These are phyloP conservation scores for Trichomonascaceae sp. DNA, from an alignment of 1,139 yeast species.

Conservation along the genomic window DNA sequence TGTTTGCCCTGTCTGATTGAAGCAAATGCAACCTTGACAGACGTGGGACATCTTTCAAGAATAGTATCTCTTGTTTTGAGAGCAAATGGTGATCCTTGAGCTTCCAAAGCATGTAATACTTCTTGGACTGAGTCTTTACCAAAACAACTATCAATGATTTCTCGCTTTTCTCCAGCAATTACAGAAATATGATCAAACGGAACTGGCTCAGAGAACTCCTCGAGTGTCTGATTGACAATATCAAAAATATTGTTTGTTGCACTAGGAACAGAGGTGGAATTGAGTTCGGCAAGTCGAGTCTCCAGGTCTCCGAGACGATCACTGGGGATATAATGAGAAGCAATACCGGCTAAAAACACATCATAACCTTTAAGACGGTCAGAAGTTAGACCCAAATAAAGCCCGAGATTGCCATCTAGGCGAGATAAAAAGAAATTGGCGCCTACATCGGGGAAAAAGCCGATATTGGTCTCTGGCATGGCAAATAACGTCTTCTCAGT, in stretches of 20 bases:
- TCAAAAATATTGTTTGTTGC: slow-evolving; percentile 54
- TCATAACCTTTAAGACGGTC: slow-evolving; percentile 71
- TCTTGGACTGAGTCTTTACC: slow-evolving; percentile 52
- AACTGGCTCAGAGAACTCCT: slow-evolving; percentile 38
- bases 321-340: slow-evolving; percentile 81
- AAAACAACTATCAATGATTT: slow-evolving; percentile 65
- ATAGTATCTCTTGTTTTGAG: slow-evolving; percentile 49
- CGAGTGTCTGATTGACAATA: slow-evolving; percentile 65
- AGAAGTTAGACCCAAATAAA: slow-evolving; percentile 84
- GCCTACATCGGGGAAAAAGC: slow-evolving; percentile 93
- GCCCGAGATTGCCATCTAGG: slow-evolving; percentile 75
- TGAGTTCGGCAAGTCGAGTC: slow-evolving; percentile 52
- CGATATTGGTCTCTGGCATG: slow-evolving; percentile 98
- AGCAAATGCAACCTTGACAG: slow-evolving; percentile 67
- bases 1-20: slow-evolving; percentile 58
- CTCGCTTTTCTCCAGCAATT: slow-evolving; percentile 50
- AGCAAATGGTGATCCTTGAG: slow-evolving; percentile 68
- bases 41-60: slow-evolving; percentile 61
- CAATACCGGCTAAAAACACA: slow-evolving; percentile 74
- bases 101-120: slow-evolving; percentile 50
- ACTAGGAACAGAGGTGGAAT: slow-evolving; percentile 44
- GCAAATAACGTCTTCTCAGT: slow-evolving; percentile 88
- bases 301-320: slow-evolving; percentile 56
- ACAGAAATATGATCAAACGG: slow-evolving; percentile 36
- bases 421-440: slow-evolving; percentile 84